Base-by-base conservation (phyloP, 129 eudicot genomes). In the Lonicera japonica region DNA sequence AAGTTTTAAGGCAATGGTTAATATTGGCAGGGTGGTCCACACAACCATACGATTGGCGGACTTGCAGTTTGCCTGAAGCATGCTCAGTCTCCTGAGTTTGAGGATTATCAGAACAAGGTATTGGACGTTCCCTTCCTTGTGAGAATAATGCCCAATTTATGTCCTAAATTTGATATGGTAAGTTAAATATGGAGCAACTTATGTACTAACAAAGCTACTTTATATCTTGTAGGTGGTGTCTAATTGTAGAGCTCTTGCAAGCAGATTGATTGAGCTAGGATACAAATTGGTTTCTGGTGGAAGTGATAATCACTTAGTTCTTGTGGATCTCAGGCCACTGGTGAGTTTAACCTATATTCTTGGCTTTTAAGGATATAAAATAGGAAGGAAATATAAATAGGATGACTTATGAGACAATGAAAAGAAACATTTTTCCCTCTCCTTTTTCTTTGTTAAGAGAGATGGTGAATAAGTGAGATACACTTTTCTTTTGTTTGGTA, bases 221-320 rank as follows among this genome's bases (percentile, higher is more conserved):
- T 25, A 6, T 29, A 23, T 54, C 17, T 83, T 52, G 64, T 74
- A 91, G 97, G 95, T 87, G 71, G 97, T 91, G 62, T 70, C 97
- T 2, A 91, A 91, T 51, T 87, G 90, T 65, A 82, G 90, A 66
- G 90, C 96, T 70, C 86, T 91, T 62, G 97, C 95, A 41, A 73
- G 69, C 55, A 74, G 94, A 62, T 72, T 87, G 65, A 55, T 63
- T 52, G 87, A 77, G 72, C 70, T 88, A 60, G 97, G 97, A 11
- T 84, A 91, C 73, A 85, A 84, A 40, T 58, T 91, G 69, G 97
- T 91, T 24, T 91, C 97, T 48, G 97, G 90, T 41, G 97, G 97
- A 4, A 91, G 90, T 82, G 97, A 91, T 70, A 91, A 91, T 79
- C 97, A 91, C 73, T 76, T 91, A 72, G 90, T 91, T 67, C 97